Evolutionary conservation across 768 basidiomycete species (phyloP), one percentile per base, ranked within the genome.

Genomic region (Boletellus emodensis): DNA sequence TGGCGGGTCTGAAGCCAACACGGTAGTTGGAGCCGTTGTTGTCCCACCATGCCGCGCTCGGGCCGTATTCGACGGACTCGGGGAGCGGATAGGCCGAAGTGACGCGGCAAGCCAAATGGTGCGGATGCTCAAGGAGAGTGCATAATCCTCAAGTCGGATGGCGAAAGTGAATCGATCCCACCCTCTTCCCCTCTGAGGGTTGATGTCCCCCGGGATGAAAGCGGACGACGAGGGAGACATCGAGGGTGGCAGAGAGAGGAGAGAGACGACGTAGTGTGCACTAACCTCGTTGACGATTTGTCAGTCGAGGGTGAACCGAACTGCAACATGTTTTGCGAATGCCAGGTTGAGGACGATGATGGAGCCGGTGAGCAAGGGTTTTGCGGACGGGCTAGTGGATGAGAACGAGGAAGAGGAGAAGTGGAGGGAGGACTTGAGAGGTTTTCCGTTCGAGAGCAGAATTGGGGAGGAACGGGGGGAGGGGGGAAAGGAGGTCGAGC

Each of bases 221-320:
- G 20, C 6, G 0, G 41, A n/a, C n/a, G n/a, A n/a, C 46, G 38
- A 24, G 8, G 17, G 9, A 9, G 9, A 52, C 63, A 71, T 55
- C 58, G 38, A 56, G 50, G 58, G 52, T 0, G 72, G 78, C 66
- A 69, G 7, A 24, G 68, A 40, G 4, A 72, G 54, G 24, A 84
- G 61, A 15, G 75, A 76, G n/a, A 66, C 66, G 34, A 70, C 60
- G 53, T 84, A 69, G 40, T 61, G 68, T n/a, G 77, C 85, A 38
- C 68, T 53, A 28, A 96, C 92, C 65, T 98, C 95, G 38, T 82
- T 85, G 1, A 90, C 89, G 3, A 94, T 98, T 55, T 87, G 82
- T 95, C 95, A 98, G 42, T 88, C 95, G 41, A 95, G 74, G 2
- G 95, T 97, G 66, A 94, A 98, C 1, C 94, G 75, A 1, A 96